These are phyloP conservation scores for Cynara cardunculus DNA, from an alignment of 129 eudicot species.

Conservation along the genomic window DNA sequence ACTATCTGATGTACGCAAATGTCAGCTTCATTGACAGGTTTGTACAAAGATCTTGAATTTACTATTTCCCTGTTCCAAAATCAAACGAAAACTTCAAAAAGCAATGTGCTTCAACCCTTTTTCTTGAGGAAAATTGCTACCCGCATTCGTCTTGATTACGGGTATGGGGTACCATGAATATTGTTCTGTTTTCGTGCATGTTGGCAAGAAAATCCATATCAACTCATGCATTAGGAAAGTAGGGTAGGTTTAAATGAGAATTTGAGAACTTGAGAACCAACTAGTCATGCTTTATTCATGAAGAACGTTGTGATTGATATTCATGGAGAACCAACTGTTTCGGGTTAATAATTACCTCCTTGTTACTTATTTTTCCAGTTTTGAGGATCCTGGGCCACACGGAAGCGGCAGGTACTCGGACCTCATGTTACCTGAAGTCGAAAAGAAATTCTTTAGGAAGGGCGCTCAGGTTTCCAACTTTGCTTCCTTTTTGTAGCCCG, in stretches of 20 bases:
- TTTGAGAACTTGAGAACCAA: not conserved
- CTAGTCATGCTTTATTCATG: not conserved
- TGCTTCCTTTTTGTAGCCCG: not conserved
- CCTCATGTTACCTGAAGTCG: conserved; percentile 92
- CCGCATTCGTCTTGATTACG: not conserved
- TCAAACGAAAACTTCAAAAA: not conserved
- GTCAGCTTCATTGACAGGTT: conserved; percentile 92
- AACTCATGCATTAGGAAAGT: not conserved
- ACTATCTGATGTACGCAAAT: conserved; percentile 86
- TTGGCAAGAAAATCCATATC: not conserved
- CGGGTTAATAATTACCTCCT: not conserved
- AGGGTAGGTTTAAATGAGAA: not conserved
- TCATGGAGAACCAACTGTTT: not conserved
- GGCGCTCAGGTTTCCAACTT: conserved; percentile 73
- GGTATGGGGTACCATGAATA: not conserved
- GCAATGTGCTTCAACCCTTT: not conserved
- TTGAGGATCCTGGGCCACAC: conserved; percentile 96
- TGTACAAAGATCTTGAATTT: conserved; percentile 19
- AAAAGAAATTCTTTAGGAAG: conserved; percentile 75
- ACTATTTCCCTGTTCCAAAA: not conserved
- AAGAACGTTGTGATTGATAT: too few species aligned
- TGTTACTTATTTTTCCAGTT: conserved; percentile 44
- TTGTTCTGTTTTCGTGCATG: not conserved
- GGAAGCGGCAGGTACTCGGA: conserved; percentile 90
- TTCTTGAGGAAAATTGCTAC: not conserved